Percentiles rank a stretch among this genome's conserved stretches.
Conservation (phyloP, 2,329 filamentous ascomycete species). For the Stromatinia cepivora region DNA sequence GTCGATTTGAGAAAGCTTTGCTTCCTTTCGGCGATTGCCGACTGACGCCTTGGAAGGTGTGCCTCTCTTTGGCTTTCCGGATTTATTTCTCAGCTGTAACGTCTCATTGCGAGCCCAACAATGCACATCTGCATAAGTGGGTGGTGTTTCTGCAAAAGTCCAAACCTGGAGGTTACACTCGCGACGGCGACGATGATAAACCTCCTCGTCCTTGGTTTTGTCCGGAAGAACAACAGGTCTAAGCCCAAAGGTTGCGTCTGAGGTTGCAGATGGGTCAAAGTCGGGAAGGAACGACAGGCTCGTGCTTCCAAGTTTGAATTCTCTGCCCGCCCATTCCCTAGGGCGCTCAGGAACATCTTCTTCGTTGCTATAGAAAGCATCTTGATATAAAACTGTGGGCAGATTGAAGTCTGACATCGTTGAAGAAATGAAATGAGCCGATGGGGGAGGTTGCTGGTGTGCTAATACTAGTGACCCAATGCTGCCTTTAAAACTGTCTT, state of each 20-base stretch:
- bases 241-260: constrained; percentile 56
- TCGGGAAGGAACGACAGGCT: constrained; percentile 76
- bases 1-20: constrained; percentile 77
- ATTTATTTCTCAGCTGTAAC: constrained; percentile 36
- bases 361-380: constrained; percentile 82
- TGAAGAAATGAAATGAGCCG: constrained; percentile 49
- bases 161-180: constrained; percentile 67
- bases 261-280: constrained; percentile 67
- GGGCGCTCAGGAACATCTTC: constrained; percentile 74
- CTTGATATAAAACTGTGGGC: constrained; percentile 75
- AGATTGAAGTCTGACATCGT: constrained; percentile 59
- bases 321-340: constrained; percentile 83
- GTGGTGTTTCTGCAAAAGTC: constrained; percentile 73
- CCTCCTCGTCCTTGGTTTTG: constrained; percentile 51
- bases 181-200: constrained; percentile 53
- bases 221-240: constrained; percentile 51
- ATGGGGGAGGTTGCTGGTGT: constrained; percentile 43
- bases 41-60: constrained; percentile 17
- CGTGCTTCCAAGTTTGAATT: constrained; percentile 75
- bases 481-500: background rate
- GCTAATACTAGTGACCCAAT: background rate
- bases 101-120: constrained; percentile 57
- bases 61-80: constrained; percentile 28
- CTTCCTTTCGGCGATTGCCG: constrained; percentile 29
- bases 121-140: constrained; percentile 67